Conservation (phyloP, 2,329 filamentous ascomycete genomes). For the Neocucurbitaria cava region DNA sequence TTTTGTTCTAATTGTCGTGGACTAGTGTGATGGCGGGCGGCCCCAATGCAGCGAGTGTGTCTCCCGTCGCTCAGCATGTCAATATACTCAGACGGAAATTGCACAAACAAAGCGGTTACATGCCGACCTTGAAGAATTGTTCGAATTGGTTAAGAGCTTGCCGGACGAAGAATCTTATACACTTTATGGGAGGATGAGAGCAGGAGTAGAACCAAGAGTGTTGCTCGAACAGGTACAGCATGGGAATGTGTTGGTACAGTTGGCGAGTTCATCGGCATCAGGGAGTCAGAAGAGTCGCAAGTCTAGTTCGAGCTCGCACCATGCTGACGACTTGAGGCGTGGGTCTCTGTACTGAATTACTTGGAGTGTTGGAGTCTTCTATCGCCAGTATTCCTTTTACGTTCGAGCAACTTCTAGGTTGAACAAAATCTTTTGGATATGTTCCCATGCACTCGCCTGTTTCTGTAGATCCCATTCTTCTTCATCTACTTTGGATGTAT, state of each 20-base stretch:
- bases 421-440: background rate
- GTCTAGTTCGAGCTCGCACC: background rate
- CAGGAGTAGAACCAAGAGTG: constrained; percentile 18
- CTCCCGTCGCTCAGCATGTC: constrained; percentile 16
- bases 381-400: background rate
- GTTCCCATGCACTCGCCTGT: background rate
- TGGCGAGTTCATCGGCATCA: constrained; percentile 8
- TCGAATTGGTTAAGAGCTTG: constrained; percentile 18
- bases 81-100: constrained; percentile 22
- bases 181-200: constrained; percentile 18
- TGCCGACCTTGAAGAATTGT: constrained; percentile 19
- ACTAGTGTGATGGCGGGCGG: constrained; percentile 24
- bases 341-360: background rate
- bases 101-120: constrained; percentile 21
- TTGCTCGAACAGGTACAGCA: constrained; percentile 22
- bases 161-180: constrained; percentile 15
- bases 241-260: constrained; percentile 23
- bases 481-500: background rate
- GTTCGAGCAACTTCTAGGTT: background rate
- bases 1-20: background rate
- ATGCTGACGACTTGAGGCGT: background rate
- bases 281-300: constrained; percentile 1
- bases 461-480: background rate
- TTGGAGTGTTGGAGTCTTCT: background rate
- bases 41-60: constrained; percentile 24